Evolutionary conservation across 192 early-diverging fungal genomes (phyloP), one percentile per base, ranked within the genome.

Genomic region (Podila clonocystis): DNA sequence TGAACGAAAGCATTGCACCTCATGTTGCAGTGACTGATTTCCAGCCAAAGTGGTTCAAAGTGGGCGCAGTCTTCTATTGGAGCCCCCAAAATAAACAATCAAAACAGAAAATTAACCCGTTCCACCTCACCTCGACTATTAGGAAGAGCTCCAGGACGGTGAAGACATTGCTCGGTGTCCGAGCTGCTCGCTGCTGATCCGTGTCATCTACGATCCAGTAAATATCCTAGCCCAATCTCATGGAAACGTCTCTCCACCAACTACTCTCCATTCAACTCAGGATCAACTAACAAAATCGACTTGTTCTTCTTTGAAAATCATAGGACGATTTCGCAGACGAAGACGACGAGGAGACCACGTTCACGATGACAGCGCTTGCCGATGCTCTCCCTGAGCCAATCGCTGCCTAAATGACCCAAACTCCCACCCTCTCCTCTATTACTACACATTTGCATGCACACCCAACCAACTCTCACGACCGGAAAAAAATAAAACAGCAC

Each of bases 151-250:
- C 4, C 70, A 82, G 50, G 87, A 92, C 66, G 95, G 96, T 34
- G 96, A 97, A 62, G 94, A 94, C 59, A 90, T 97, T 63, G 97
- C 95, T 17, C 87, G 87, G 65, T 99, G 97, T 82, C 96, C 96
- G 9, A 93, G 91, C 65, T 99, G 97, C 85, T 97, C 96, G 19
- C 88, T 99, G 45, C 90, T 97, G 31, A 91, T 99, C 67, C 82
- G 91, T 66, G 93, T 99, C 29, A 93, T 99, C 34, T 99, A 94
- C 82, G 96, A 99, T 70, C 91, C 92, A 7, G 88, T 79, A 68
- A 62, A 62, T 55, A 33, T 11, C 17, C 3, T 41, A 41, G 9
- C 38, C 12, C 38, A 2, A 41, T 2, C 11, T 41, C 38, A 12
- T 41, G 38, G 7, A 41, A 41, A 6, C 7, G 9, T 13, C 38